phyloP scores from a whole-genome alignment of 805 yeast species.

The Saccharomycopsis babjevae region DNA sequence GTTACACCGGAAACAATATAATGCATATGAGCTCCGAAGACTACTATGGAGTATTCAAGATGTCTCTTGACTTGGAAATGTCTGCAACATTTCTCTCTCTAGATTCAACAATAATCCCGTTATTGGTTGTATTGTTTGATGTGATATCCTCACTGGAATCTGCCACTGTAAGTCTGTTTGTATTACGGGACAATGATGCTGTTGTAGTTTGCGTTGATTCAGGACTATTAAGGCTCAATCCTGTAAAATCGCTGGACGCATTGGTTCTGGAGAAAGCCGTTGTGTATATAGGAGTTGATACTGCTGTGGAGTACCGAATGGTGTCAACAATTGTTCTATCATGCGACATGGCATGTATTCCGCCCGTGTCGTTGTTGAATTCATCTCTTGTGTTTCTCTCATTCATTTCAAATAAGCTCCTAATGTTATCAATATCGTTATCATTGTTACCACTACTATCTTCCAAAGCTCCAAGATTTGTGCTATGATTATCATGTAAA shows the following conservation, averaged over 20 bases:
- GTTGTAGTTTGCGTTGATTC: slow-evolving; percentile 10
- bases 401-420: neutral
- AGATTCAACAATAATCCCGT: neutral
- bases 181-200: slow-evolving; percentile 2
- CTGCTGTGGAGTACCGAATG: neutral
- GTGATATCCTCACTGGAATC: neutral
- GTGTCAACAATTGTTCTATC: slow-evolving; percentile 16
- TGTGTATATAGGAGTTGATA: neutral
- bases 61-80: neutral
- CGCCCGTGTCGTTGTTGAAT: slow-evolving; percentile 8
- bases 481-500: slow-evolving; percentile 18
- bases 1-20: too few species aligned
- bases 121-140: neutral
- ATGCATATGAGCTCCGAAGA: neutral
- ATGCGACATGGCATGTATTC: slow-evolving; percentile 9
- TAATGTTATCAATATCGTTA: neutral
- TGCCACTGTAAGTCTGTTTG: slow-evolving; percentile 3
- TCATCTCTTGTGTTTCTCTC: neutral
- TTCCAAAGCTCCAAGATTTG: neutral
- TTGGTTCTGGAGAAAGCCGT: neutral
- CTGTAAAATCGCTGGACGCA: neutral
- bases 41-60: neutral
- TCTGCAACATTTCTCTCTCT: neutral
- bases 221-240: slow-evolving; percentile 7
- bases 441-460: neutral